These are phyloP conservation scores for Cerioporus squamosus DNA, from an alignment of 1,284 basidiomycete genomes.

Conservation along the genomic window DNA sequence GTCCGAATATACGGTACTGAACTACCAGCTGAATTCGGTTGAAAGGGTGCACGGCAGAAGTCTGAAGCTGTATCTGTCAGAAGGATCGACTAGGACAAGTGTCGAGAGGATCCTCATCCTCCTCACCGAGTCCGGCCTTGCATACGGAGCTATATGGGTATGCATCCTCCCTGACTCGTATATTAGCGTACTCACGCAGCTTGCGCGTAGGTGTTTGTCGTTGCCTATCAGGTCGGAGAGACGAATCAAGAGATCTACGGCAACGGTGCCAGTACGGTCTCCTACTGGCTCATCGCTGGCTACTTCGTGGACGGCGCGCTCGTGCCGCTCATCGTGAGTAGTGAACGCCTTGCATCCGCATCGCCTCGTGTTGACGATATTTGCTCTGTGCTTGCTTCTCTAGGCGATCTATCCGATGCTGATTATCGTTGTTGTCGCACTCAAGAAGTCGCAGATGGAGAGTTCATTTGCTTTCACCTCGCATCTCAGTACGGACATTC, in stretches of 20 bases:
- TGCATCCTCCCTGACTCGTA: too few relatives aligned
- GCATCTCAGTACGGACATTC: too few relatives aligned
- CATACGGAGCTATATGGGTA: neutral
- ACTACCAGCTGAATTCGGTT: too few relatives aligned
- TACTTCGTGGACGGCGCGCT: neutral
- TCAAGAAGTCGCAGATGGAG: neutral
- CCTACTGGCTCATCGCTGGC: neutral
- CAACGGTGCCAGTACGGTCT: too few relatives aligned
- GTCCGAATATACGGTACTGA: too few relatives aligned
- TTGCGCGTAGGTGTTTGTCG: too few relatives aligned
- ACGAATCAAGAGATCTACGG: too few relatives aligned
- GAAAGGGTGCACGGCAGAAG: neutral
- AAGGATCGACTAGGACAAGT: neutral
- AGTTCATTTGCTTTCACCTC: neutral
- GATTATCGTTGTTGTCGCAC: neutral
- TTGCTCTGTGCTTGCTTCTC: neutral
- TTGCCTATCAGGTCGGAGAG: too few relatives aligned
- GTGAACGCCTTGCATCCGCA: too few relatives aligned
- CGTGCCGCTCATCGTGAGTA: neutral
- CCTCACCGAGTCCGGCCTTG: neutral
- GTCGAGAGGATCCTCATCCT: neutral
- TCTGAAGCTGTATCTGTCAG: neutral
- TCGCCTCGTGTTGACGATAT: too few relatives aligned
- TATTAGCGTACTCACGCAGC: too few relatives aligned
- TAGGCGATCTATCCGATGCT: neutral